phyloP scores from a whole-genome alignment of 257 asterid genomes.

The Capsicum rhomboideum region DNA sequence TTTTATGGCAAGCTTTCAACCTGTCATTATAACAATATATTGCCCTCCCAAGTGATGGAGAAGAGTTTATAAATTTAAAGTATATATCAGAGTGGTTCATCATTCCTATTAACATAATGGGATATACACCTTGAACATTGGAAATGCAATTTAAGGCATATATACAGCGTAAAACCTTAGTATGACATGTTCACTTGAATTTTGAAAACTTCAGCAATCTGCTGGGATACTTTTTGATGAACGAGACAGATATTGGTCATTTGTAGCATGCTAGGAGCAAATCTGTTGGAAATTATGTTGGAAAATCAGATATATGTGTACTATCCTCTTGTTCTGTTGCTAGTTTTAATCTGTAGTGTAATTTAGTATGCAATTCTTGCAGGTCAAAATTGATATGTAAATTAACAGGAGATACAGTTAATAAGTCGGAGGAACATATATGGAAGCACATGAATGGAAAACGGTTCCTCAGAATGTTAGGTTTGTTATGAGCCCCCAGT shows the following conservation, averaged over 20 bases:
- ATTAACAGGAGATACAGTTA: slow-evolving; percentile 65
- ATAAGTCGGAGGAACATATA: slow-evolving; percentile 88
- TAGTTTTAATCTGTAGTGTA: background rate
- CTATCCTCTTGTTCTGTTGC: background rate
- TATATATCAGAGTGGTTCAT: background rate
- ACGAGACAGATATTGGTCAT: background rate
- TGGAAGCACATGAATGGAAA: slow-evolving; percentile 98
- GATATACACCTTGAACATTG: background rate
- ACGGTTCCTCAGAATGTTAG: slow-evolving; percentile 79
- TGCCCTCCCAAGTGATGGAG: background rate
- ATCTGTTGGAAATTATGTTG: background rate
- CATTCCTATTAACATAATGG: background rate
- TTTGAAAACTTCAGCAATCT: background rate
- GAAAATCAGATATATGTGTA: background rate
- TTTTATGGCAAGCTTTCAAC: background rate
- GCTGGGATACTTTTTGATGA: background rate
- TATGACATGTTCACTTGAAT: background rate
- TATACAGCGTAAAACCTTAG: background rate
- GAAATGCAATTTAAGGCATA: background rate
- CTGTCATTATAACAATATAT: background rate
- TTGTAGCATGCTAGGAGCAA: background rate
- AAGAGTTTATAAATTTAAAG: background rate
- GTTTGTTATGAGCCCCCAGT: slow-evolving; percentile 28
- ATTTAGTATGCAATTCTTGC: slow-evolving; percentile 11
- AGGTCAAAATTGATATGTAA: slow-evolving; percentile 76